These are phyloP conservation scores for Aspergillus spinulosporus DNA, from an alignment of 2,329 filamentous ascomycete genomes.

Conservation along the genomic window DNA sequence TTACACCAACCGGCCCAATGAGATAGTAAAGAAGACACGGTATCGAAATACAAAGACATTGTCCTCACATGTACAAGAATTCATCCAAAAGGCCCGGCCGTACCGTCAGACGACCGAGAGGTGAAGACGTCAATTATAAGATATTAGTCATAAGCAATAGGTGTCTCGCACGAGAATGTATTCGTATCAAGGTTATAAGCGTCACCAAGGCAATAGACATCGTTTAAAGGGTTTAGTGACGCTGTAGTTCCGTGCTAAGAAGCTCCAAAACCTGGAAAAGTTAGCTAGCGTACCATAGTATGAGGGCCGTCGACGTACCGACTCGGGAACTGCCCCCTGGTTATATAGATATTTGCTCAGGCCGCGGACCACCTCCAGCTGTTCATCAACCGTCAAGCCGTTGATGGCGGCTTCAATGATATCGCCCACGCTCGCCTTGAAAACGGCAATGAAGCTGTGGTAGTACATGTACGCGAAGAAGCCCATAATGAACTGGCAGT, in stretches of 20 bases:
- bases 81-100: slow-evolving; percentile 8
- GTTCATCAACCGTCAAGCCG: slow-evolving; percentile 82
- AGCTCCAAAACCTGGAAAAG: slow-evolving; percentile 9
- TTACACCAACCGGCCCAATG: slow-evolving; percentile 6
- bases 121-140: slow-evolving; percentile 16
- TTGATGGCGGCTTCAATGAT: slow-evolving; percentile 91
- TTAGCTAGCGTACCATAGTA: background rate
- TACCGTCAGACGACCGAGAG: background rate
- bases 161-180: slow-evolving; percentile 12
- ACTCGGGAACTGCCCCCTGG: slow-evolving; percentile 58
- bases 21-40: background rate
- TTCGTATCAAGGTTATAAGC: background rate
- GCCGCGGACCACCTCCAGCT: slow-evolving; percentile 72
- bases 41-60: slow-evolving; percentile 4
- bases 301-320: slow-evolving; percentile 41
- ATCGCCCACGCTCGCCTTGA: slow-evolving; percentile 80
- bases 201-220: background rate
- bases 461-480: slow-evolving; percentile 99
- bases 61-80: slow-evolving; percentile 12
- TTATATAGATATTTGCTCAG: slow-evolving; percentile 65
- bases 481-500: slow-evolving; percentile 99
- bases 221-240: background rate
- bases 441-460: slow-evolving; percentile 89
- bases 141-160: slow-evolving; percentile 13
- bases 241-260: slow-evolving; percentile 13